phyloP scores from a whole-genome alignment of 2,329 filamentous ascomycete species.

The Talaromyces sp. region DNA sequence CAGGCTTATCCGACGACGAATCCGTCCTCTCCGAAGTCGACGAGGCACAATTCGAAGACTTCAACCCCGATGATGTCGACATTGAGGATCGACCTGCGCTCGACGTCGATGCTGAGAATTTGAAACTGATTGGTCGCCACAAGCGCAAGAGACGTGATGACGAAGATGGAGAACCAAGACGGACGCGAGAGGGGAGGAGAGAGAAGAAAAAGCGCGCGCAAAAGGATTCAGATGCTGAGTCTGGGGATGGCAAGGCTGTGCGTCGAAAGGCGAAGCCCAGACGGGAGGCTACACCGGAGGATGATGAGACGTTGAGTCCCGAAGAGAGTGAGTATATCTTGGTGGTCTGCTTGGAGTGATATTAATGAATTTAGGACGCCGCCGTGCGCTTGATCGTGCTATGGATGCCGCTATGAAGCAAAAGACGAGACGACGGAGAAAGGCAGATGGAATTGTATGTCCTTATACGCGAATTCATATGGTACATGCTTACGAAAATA shows the following conservation, averaged over 20 bases:
- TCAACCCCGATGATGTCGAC: constrained; percentile 58
- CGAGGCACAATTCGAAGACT: constrained; percentile 63
- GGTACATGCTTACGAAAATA: constrained; percentile 33
- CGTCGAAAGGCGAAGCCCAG: constrained; percentile 52
- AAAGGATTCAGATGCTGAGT: constrained; percentile 60
- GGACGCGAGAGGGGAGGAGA: constrained; percentile 55
- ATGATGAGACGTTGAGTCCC: constrained; percentile 75
- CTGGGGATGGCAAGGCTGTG: constrained; percentile 43
- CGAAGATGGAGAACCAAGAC: constrained; percentile 66
- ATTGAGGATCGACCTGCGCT: constrained; percentile 59
- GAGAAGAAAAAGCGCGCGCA: constrained; percentile 66
- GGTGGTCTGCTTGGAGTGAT: neutral
- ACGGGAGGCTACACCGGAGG: constrained; percentile 55
- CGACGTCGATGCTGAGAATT: constrained; percentile 59
- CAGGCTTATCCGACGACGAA: constrained; percentile 55
- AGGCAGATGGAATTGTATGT: constrained; percentile 83
- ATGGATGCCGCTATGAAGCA: constrained; percentile 88
- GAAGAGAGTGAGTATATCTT: constrained; percentile 64
- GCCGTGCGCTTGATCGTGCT: constrained; percentile 76
- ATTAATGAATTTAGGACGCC: constrained; percentile 52
- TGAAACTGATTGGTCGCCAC: constrained; percentile 59
- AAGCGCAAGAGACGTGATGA: constrained; percentile 63
- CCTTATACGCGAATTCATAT: neutral
- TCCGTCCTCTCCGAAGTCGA: constrained; percentile 63
- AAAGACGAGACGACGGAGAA: constrained; percentile 67